These are phyloP conservation scores for Sherardia arvensis DNA, from an alignment of 257 asterid genomes.

Conservation along the genomic window DNA sequence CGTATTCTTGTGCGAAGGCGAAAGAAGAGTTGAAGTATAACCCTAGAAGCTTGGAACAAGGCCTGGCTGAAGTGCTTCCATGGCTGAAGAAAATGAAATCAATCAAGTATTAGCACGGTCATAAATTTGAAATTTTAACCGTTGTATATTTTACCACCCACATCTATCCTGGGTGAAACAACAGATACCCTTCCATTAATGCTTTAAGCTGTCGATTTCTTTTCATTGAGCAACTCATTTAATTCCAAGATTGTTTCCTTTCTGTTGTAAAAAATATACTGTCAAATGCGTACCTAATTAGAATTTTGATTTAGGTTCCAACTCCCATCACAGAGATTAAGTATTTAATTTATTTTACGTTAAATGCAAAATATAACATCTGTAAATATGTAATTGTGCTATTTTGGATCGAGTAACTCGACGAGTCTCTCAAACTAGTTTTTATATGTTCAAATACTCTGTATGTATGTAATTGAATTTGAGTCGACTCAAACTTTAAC, in stretches of 20 bases:
- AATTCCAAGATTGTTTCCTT: not conserved
- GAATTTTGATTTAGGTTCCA: not conserved
- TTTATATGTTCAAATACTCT: too few relatives aligned
- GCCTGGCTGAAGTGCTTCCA: slow-evolving; percentile 70
- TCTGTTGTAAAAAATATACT: not conserved
- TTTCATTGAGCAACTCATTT: not conserved
- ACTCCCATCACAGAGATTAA: too few relatives aligned
- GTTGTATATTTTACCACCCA: too few relatives aligned
- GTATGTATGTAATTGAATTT: too few relatives aligned
- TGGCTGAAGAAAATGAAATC: slow-evolving; percentile 71
- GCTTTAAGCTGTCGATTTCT: not conserved
- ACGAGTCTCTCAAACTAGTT: too few relatives aligned
- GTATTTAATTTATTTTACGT: too few relatives aligned
- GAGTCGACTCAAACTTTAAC: too few relatives aligned
- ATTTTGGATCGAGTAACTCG: too few relatives aligned
- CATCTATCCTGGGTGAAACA: not conserved
- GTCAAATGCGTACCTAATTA: not conserved
- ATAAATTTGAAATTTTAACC: not conserved
- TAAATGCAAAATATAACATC: too few relatives aligned
- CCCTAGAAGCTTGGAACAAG: slow-evolving; percentile 76
- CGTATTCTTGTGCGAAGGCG: slow-evolving; percentile 78
- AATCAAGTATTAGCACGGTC: slow-evolving; percentile 39
- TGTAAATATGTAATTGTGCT: too few relatives aligned
- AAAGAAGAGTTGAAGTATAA: slow-evolving; percentile 63
- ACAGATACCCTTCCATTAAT: not conserved